Evolutionary conservation across 345 rosid genomes (phyloP).

Genomic region (Lepidium didymum): DNA sequence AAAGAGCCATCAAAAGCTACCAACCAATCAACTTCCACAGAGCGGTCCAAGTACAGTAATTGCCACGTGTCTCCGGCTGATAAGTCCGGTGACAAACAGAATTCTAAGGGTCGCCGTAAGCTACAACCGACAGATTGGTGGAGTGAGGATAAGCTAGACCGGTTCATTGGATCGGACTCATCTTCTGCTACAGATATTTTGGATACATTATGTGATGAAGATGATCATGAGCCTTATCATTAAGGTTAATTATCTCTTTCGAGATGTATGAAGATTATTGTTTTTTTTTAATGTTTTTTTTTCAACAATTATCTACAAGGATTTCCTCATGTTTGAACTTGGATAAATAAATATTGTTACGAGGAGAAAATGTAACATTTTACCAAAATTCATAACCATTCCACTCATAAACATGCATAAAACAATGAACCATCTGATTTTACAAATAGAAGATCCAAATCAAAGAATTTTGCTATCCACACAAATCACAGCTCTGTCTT

Average conservation of each 20-base stretch:
- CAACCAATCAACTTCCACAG: slow-evolving; percentile 10
- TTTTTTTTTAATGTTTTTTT: neutral
- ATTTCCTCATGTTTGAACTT: neutral
- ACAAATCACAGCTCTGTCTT: neutral
- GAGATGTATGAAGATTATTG: neutral
- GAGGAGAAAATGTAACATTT: no score
- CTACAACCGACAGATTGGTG: neutral
- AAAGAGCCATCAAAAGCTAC: slow-evolving; percentile 17
- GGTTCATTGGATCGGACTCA: neutral
- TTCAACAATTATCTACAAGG: no score
- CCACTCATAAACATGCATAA: neutral
- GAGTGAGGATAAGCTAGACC: slow-evolving; percentile 12
- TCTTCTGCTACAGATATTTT: neutral
- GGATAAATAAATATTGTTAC: neutral
- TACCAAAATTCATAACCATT: no score
- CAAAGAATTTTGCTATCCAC: neutral
- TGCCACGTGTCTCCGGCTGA: slow-evolving; percentile 16
- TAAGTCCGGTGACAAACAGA: neutral
- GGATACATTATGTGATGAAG: neutral
- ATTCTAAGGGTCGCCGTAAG: slow-evolving; percentile 19
- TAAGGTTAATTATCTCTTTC: neutral
- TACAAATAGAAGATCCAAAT: neutral
- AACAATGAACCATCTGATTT: neutral
- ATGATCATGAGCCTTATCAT: neutral
- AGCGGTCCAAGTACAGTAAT: slow-evolving; percentile 7